Percentiles rank a stretch among this genome's conserved stretches.
Conservation (phyloP, 805 yeast species). For the Danielozyma ontarioensis region DNA sequence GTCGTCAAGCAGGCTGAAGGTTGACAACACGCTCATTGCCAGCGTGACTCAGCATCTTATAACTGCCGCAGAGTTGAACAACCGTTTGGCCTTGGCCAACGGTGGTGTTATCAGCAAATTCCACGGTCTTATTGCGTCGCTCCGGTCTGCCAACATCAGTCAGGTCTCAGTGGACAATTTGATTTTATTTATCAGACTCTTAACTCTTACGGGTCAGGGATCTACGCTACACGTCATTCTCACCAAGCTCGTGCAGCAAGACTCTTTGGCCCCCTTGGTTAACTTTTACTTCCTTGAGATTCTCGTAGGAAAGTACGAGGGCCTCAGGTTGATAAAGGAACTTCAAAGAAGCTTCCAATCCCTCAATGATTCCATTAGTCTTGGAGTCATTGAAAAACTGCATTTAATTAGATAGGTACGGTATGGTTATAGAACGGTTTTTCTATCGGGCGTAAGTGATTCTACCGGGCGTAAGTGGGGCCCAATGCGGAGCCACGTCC, state of each 20-base stretch:
- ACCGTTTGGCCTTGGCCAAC: background rate
- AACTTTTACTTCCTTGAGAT: constrained; percentile 30
- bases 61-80: constrained; percentile 9
- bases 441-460: too few relatives aligned
- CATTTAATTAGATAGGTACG: too few relatives aligned
- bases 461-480: too few relatives aligned
- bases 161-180: constrained; percentile 19
- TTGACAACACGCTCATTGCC: constrained; percentile 4
- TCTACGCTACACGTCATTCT: constrained; percentile 21
- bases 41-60: constrained; percentile 8
- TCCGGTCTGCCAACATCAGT: constrained; percentile 14
- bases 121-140: constrained; percentile 17
- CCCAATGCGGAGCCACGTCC: too few relatives aligned
- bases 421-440: too few relatives aligned
- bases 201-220: constrained; percentile 17
- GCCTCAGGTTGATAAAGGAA: constrained; percentile 13
- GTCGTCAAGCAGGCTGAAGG: background rate
- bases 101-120: constrained; percentile 12
- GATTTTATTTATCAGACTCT: constrained; percentile 17
- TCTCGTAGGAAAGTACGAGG: constrained; percentile 14
- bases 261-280: constrained; percentile 12
- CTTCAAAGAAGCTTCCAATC: constrained; percentile 18
- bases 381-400: constrained; percentile 9
- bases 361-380: constrained; percentile 21
- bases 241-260: constrained; percentile 17